phyloP scores from a whole-genome alignment of 495 filamentous ascomycete genomes.

The Endocarpon pusillum region DNA sequence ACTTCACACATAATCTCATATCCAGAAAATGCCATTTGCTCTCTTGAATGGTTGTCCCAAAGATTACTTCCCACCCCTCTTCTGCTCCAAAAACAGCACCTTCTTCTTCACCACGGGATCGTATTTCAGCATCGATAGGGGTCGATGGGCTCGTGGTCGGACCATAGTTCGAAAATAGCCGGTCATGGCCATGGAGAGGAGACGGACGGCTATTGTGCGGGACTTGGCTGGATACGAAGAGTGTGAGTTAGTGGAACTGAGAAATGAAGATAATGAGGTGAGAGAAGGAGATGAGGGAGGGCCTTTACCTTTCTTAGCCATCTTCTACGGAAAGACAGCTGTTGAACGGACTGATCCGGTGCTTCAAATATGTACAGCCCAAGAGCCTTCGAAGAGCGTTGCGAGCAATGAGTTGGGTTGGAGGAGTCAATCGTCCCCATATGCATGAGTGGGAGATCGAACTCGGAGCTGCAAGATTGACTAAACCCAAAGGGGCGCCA shows the following conservation, averaged over 20 bases:
- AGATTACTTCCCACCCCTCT: constrained; percentile 34
- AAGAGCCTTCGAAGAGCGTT: too few species aligned
- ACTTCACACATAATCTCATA: too few species aligned
- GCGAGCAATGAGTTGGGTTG: too few species aligned
- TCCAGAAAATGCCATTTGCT: too few species aligned
- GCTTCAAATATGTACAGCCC: too few species aligned
- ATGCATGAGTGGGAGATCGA: too few species aligned
- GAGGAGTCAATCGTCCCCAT: too few species aligned
- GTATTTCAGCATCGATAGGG: constrained; percentile 96
- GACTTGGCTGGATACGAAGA: constrained; percentile 51
- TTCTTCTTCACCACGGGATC: constrained; percentile 94
- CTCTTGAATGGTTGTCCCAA: neutral
- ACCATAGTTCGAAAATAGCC: constrained; percentile 86
- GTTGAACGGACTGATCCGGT: too few species aligned
- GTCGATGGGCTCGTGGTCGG: constrained; percentile 61
- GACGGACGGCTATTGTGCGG: constrained; percentile 77
- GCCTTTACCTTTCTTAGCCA: neutral
- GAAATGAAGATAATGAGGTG: constrained; percentile 1
- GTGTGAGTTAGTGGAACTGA: neutral
- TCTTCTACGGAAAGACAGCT: too few species aligned
- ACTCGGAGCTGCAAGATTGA: too few species aligned
- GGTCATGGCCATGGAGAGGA: constrained; percentile 96
- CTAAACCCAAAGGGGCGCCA: too few species aligned
- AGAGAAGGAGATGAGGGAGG: constrained; percentile 3
- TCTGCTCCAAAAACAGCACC: constrained; percentile 85